These are phyloP conservation scores for Pyrenophora teres DNA, from an alignment of 2,329 filamentous ascomycete genomes.

Conservation along the genomic window DNA sequence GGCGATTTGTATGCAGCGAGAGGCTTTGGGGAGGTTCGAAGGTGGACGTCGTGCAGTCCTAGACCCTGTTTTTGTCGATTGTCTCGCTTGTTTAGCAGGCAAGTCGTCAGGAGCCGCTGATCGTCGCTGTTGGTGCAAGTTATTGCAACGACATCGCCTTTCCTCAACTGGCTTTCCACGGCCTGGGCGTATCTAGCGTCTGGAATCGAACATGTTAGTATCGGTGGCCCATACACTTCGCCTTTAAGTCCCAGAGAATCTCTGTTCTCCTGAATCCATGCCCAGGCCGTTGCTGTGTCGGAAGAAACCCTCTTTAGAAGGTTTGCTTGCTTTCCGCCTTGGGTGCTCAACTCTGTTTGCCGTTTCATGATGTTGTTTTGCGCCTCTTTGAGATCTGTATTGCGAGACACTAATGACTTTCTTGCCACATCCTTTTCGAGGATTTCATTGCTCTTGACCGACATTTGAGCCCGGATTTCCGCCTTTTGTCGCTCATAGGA, in stretches of 20 bases:
- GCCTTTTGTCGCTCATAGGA: conserved; percentile 75
- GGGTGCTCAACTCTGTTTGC: conserved; percentile 32
- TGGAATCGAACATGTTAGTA: conserved; percentile 79
- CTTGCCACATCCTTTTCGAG: conserved; percentile 51
- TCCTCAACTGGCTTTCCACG: conserved; percentile 62
- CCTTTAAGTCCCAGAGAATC: conserved; percentile 65
- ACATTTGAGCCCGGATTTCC: conserved; percentile 56
- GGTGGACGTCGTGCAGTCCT: conserved; percentile 70
- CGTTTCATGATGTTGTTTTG: conserved; percentile 31
- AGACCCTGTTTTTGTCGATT: conserved; percentile 48
- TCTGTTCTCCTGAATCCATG: conserved; percentile 78
- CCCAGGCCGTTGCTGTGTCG: conserved; percentile 73
- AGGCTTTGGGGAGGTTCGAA: conserved; percentile 65
- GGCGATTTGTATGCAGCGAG: conserved; percentile 62
- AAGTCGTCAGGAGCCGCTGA: conserved; percentile 70
- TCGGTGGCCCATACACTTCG: conserved; percentile 78
- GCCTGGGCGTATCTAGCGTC: conserved; percentile 68
- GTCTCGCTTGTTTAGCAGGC: conserved; percentile 59
- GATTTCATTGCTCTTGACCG: conserved; percentile 56
- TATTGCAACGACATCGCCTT: conserved; percentile 63
- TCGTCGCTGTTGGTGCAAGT: conserved; percentile 78
- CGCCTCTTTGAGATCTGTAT: conserved; percentile 23
- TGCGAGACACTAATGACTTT: conserved; percentile 23
- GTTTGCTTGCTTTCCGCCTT: conserved; percentile 51
- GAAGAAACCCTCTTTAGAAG: conserved; percentile 65